These are phyloP conservation scores for Fraxinus excelsior DNA, from an alignment of 257 asterid genomes.

Conservation along the genomic window DNA sequence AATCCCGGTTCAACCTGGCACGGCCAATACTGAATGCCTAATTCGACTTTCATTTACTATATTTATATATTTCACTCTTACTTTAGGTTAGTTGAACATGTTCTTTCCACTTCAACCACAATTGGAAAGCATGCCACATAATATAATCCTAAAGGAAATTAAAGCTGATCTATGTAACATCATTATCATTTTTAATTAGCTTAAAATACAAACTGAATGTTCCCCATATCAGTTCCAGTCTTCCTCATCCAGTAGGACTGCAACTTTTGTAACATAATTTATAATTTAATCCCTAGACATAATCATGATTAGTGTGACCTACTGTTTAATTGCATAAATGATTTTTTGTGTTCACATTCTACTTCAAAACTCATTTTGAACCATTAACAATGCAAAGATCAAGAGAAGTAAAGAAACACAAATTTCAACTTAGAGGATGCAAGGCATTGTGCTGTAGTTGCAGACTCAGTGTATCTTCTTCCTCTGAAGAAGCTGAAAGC, in stretches of 20 bases:
- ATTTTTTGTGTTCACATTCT: slow-evolving; percentile 29
- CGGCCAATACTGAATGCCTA: neutral
- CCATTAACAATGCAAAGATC: slow-evolving; percentile 44
- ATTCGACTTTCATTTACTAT: neutral
- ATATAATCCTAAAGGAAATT: slow-evolving; percentile 34
- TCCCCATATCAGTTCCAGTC: slow-evolving; percentile 32
- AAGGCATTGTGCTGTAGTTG: slow-evolving; percentile 60
- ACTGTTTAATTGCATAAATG: slow-evolving; percentile 46
- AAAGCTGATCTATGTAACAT: slow-evolving; percentile 39
- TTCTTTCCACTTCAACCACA: slow-evolving; percentile 48
- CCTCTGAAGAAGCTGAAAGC: slow-evolving; percentile 55
- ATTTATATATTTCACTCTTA: neutral
- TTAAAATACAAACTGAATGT: slow-evolving; percentile 35
- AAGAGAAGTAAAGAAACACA: slow-evolving; percentile 48
- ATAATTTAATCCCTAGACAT: slow-evolving; percentile 45
- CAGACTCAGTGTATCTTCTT: slow-evolving; percentile 63
- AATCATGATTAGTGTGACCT: slow-evolving; percentile 52
- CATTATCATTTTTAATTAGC: slow-evolving; percentile 24
- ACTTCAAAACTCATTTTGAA: slow-evolving; percentile 32
- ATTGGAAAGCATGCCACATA: slow-evolving; percentile 58
- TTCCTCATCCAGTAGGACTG: slow-evolving; percentile 35
- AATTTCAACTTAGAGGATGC: slow-evolving; percentile 43
- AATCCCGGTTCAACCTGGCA: neutral
- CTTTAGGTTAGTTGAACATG: slow-evolving; percentile 14
- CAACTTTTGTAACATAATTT: slow-evolving; percentile 31